A percentile compares a stretch with the other conserved stretches of the same genome.
Evolutionary conservation across 352 stramenopile genomes (phyloP).

Genomic region (Pythium graminicola): DNA sequence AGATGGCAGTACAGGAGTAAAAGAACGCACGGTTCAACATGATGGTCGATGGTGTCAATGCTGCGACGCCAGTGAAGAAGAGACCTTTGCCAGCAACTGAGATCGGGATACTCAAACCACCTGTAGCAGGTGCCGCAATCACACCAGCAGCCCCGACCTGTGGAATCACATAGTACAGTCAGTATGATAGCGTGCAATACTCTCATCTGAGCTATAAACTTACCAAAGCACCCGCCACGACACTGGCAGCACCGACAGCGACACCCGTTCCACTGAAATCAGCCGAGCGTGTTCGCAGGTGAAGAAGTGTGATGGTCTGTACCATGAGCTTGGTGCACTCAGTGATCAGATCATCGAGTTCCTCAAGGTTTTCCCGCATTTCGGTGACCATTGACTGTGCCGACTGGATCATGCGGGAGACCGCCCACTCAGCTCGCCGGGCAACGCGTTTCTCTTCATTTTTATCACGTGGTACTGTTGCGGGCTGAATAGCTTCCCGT

Average conservation of each 20-base stretch:
- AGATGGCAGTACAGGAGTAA: background rate
- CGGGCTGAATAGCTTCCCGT: slow-evolving; percentile 51
- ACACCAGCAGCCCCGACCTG: slow-evolving; percentile 63
- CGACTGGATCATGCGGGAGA: slow-evolving; percentile 67
- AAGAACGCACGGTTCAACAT: slow-evolving; percentile 68
- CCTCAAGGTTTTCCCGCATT: slow-evolving; percentile 68
- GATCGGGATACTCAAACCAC: slow-evolving; percentile 78
- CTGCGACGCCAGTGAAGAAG: slow-evolving; percentile 72
- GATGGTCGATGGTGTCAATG: slow-evolving; percentile 76
- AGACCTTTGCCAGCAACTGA: slow-evolving; percentile 78
- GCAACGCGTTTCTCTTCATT: slow-evolving; percentile 65
- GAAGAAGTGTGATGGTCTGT: slow-evolving; percentile 78
- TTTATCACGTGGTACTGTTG: slow-evolving; percentile 45
- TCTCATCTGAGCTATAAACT: too few species aligned
- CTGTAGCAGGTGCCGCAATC: slow-evolving; percentile 67
- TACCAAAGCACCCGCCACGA: slow-evolving; percentile 79
- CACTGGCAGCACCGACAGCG: slow-evolving; percentile 62
- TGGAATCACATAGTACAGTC: background rate
- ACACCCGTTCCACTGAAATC: slow-evolving; percentile 85
- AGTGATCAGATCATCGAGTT: slow-evolving; percentile 72
- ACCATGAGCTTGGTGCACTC: slow-evolving; percentile 85
- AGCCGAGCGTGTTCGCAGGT: slow-evolving; percentile 66
- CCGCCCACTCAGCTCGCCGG: slow-evolving; percentile 67
- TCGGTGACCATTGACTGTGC: slow-evolving; percentile 53
- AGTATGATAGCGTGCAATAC: too few species aligned